These are phyloP conservation scores for Epichloe typhina DNA, from an alignment of 2,329 filamentous ascomycete genomes.

Conservation along the genomic window DNA sequence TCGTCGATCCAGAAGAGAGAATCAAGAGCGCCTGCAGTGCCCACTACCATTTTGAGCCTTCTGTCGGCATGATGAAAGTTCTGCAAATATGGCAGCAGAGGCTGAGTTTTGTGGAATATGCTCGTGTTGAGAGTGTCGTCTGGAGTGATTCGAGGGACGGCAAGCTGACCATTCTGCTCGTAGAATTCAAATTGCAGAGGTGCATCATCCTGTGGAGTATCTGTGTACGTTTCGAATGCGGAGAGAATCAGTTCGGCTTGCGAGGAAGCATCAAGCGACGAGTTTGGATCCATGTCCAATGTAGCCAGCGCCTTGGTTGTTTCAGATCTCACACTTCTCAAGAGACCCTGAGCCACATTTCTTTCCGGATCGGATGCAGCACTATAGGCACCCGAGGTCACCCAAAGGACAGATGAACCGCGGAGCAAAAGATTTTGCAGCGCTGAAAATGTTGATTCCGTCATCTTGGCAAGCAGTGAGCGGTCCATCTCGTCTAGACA, in stretches of 20 bases:
- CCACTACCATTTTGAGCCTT: constrained; percentile 25
- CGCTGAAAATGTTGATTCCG: constrained; percentile 22
- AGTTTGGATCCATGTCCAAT: constrained; percentile 29
- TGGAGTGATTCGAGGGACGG: constrained; percentile 17
- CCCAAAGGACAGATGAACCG: constrained; percentile 26
- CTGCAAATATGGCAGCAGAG: constrained; percentile 15
- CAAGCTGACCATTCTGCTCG: constrained; percentile 14
- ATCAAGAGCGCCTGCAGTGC: constrained; percentile 24
- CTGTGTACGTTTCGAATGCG: constrained; percentile 9
- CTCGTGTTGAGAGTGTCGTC: constrained; percentile 9
- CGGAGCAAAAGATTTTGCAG: constrained; percentile 23
- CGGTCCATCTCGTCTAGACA: constrained; percentile 31
- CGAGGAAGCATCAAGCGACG: background rate
- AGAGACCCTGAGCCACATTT: constrained; percentile 32
- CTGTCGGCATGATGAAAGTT: constrained; percentile 25
- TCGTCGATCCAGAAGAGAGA: constrained; percentile 27
- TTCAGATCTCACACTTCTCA: constrained; percentile 33
- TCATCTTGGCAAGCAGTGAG: constrained; percentile 28
- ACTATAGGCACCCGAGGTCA: constrained; percentile 25
- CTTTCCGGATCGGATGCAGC: constrained; percentile 22
- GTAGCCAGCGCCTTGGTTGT: constrained; percentile 30
- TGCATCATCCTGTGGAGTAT: background rate
- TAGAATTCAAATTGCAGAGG: constrained; percentile 18
- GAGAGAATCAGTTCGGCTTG: constrained; percentile 20
- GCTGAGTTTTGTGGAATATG: constrained; percentile 15